Percentiles rank a stretch among this genome's conserved stretches.
These are phyloP conservation scores for Rhodotorula toruloides DNA, from an alignment of 768 basidiomycete species.

Conservation along the genomic window DNA sequence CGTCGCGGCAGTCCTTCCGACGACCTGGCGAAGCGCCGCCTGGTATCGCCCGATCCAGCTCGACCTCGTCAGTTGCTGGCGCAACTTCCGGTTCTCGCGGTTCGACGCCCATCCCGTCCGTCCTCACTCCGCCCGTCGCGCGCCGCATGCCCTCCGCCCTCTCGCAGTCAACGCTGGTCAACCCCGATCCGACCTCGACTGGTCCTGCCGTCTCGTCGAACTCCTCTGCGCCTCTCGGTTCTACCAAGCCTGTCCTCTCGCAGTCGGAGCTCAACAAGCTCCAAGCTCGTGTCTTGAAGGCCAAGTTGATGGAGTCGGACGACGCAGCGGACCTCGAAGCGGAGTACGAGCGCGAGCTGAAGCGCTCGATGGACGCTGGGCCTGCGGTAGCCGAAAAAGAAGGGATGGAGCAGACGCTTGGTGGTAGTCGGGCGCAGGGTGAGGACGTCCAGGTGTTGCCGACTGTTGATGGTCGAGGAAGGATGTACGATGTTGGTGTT, in stretches of 20 bases:
- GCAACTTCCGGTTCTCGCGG: conserved; percentile 35
- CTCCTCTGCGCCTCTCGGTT: conserved; percentile 45
- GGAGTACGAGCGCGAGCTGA: conserved; percentile 71
- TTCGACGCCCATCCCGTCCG: conserved; percentile 78
- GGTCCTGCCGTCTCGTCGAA: conserved; percentile 58
- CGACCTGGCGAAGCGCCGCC: conserved; percentile 60
- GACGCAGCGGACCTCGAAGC: conserved; percentile 70
- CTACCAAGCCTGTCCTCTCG: conserved; percentile 44
- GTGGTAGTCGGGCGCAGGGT: conserved; percentile 48
- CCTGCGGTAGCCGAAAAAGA: conserved; percentile 4
- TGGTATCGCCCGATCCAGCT: conserved; percentile 19
- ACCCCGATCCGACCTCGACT: conserved; percentile 41
- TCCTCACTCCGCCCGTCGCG: conserved; percentile 65
- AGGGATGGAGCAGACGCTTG: conserved; percentile 10
- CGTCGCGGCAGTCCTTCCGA: conserved; percentile 67
- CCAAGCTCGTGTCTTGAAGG: conserved; percentile 86
- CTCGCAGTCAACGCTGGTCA: conserved; percentile 27
- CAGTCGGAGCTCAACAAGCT: conserved; percentile 70
- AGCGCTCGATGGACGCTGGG: conserved; percentile 12
- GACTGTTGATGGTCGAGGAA: conserved; percentile 75
- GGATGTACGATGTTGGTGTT: conserved; percentile 79
- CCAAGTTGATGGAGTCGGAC: conserved; percentile 75
- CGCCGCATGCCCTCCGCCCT: conserved; percentile 22
- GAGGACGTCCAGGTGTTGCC: conserved; percentile 78
- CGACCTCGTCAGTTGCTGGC: conserved; percentile 14